Base-by-base conservation (phyloP, 1,284 basidiomycete genomes). In the Wallemia mellicola region DNA sequence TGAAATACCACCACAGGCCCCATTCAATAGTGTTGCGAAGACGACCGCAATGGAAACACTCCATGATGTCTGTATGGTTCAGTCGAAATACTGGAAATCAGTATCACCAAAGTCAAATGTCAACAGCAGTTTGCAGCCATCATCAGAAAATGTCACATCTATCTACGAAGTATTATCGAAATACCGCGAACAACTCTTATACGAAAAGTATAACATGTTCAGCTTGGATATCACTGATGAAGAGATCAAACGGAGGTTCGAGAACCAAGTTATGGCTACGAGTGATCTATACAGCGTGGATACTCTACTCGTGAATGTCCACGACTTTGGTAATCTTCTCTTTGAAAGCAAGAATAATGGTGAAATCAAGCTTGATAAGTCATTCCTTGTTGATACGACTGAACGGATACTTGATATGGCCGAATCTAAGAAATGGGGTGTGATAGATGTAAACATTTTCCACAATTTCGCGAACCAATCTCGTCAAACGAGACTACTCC, bases 241-340 rank as follows among this genome's bases (percentile, higher is more conserved):
- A 1, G 77, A 78, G 19, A 73, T 85, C 38, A 77, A 84, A 63
- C 74, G 78, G 60, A 72, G 77, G 11, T 92, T 84, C 68, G 75
- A 76, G 7, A 76, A 81, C 1, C 86, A 94, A 68, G 76, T 91
- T 30, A 77, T 88, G 68, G 85, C 82, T 79, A 83, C 82, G 82
- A 86, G 70, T 64, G 80, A 86, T 82, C 58, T 78, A 79, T 68
- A 66, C 61, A 68, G 77, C 77, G 66, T 66, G 22, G 64, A 78
- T 28, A 82, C 79, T 0, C 67, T 91, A 28, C 76, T 94, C 24
- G 70, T 92, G 33, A 83, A 92, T 65, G 79, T 83, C 9, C 89
- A 94, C 70, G 88, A 94, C 73, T 86, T 91, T 66, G 88, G 88
- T 24, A 87, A 88, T 66, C 72, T 94, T 58, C 79, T 83, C 17